phyloP scores from a whole-genome alignment of 768 basidiomycete species.

The Rhizopogon sp. region DNA sequence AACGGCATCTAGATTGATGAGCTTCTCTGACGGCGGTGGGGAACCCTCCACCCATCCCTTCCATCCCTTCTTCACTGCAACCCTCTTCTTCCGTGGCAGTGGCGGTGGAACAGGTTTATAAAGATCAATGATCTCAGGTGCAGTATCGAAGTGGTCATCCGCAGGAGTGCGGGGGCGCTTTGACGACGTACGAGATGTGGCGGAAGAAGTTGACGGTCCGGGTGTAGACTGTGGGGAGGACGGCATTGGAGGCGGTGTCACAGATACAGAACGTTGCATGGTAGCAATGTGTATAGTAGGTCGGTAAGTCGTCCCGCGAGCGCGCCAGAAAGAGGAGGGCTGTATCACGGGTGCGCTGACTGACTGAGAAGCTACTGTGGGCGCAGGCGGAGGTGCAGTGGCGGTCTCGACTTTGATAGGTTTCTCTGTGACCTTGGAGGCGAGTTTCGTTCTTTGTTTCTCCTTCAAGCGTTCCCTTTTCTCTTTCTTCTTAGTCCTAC shows the following conservation, averaged over 20 bases:
- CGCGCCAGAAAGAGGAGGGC: slow-evolving; percentile 58
- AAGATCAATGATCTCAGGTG: background rate
- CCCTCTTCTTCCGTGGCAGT: slow-evolving; percentile 55
- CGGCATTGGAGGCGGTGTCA: slow-evolving; percentile 65
- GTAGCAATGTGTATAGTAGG: slow-evolving; percentile 71
- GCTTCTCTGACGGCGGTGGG: slow-evolving; percentile 70
- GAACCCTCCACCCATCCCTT: slow-evolving; percentile 91
- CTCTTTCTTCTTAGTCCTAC: slow-evolving; percentile 49
- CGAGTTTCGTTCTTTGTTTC: slow-evolving; percentile 37
- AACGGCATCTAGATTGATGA: slow-evolving; percentile 76
- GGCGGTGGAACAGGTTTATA: slow-evolving; percentile 9
- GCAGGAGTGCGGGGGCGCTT: slow-evolving; percentile 75
- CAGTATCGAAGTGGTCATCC: slow-evolving; percentile 38
- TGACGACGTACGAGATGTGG: slow-evolving; percentile 72
- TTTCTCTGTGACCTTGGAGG: slow-evolving; percentile 31
- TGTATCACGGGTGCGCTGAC: slow-evolving; percentile 26
- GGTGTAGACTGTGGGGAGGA: slow-evolving; percentile 72
- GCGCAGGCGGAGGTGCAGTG: slow-evolving; percentile 14
- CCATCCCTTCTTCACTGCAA: slow-evolving; percentile 76
- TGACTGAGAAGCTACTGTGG: slow-evolving; percentile 15
- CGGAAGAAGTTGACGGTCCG: slow-evolving; percentile 67
- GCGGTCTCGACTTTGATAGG: slow-evolving; percentile 15
- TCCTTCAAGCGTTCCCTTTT: slow-evolving; percentile 44
- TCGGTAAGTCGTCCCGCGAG: slow-evolving; percentile 33
- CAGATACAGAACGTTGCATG: slow-evolving; percentile 65